These are phyloP conservation scores for Hepatocystis sp. DNA, from an alignment of 169 alveolate species.

Conservation along the genomic window DNA sequence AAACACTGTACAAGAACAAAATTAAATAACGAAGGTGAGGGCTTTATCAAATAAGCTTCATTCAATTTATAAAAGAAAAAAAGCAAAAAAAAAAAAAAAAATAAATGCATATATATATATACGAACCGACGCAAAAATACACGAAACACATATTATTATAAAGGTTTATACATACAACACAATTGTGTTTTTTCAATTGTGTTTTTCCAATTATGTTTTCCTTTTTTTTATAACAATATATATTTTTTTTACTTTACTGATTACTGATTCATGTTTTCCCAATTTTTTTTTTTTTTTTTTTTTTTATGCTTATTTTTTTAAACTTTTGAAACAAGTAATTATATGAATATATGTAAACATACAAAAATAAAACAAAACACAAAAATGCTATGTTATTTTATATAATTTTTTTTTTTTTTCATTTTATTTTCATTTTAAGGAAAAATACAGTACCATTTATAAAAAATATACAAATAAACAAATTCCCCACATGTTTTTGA, in stretches of 20 bases:
- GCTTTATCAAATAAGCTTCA: too few relatives aligned
- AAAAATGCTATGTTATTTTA: not conserved
- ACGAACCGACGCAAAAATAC: not conserved
- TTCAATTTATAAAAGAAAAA: too few relatives aligned
- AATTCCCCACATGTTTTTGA: not conserved
- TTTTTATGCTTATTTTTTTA: not conserved
- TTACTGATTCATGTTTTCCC: too few relatives aligned
- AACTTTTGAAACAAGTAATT: not conserved
- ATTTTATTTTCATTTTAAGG: conserved; percentile 1
- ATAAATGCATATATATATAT: conserved; percentile 5
- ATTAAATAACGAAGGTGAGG: too few relatives aligned
- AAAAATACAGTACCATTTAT: not conserved
- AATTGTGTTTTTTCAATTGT: too few relatives aligned
- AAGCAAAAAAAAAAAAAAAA: not conserved
- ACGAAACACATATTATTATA: not conserved
- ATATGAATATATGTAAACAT: too few relatives aligned
- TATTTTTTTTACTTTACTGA: too few relatives aligned
- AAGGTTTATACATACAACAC: too few relatives aligned
- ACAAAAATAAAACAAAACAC: not conserved
- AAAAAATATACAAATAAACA: conserved; percentile 4
- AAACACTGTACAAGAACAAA: too few relatives aligned
- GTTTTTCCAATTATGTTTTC: conserved; percentile 8
- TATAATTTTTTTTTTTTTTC: conserved; percentile 3
- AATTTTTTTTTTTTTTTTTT: too few relatives aligned
- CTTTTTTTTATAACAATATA: not conserved